phyloP scores from a whole-genome alignment of 2,329 filamentous ascomycete genomes.

The Fusarium decemcellulare region DNA sequence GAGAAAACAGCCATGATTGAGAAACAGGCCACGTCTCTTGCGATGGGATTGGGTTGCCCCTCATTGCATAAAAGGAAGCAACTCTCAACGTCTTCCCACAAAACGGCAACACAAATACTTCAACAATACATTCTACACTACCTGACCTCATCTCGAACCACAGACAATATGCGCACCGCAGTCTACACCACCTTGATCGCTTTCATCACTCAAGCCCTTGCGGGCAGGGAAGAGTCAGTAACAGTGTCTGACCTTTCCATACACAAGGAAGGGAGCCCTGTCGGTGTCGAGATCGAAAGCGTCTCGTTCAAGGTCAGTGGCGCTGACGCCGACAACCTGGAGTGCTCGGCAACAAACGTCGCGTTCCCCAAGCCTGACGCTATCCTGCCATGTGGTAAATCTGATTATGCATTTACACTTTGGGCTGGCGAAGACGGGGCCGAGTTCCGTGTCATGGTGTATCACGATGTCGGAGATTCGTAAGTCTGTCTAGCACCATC shows the following conservation, averaged over 20 bases:
- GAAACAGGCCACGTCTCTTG: not conserved
- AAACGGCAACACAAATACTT: not conserved
- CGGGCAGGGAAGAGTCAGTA: conserved; percentile 17
- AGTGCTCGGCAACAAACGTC: conserved; percentile 27
- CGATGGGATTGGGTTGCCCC: not conserved
- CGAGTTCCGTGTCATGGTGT: conserved; percentile 20
- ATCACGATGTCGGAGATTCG: conserved; percentile 26
- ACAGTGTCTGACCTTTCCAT: conserved; percentile 27
- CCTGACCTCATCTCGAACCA: not conserved
- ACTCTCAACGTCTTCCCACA: not conserved
- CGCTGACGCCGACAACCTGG: conserved; percentile 13
- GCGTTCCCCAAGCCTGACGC: conserved; percentile 20
- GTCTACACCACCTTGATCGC: conserved; percentile 13
- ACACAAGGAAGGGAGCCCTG: conserved; percentile 15
- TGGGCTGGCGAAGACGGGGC: conserved; percentile 5
- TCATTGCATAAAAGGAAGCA: not conserved
- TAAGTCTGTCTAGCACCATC: not conserved
- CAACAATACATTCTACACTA: not conserved
- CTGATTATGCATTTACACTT: conserved; percentile 16
- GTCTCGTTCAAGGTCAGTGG: conserved; percentile 31
- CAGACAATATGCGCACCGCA: conserved; percentile 22
- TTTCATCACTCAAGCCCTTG: conserved; percentile 6
- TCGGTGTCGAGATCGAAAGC: conserved; percentile 9
- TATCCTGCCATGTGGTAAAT: conserved; percentile 10
- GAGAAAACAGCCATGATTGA: not conserved